Evolutionary conservation across 1,139 yeast species (phyloP).

Genomic region (Candida sp.): DNA sequence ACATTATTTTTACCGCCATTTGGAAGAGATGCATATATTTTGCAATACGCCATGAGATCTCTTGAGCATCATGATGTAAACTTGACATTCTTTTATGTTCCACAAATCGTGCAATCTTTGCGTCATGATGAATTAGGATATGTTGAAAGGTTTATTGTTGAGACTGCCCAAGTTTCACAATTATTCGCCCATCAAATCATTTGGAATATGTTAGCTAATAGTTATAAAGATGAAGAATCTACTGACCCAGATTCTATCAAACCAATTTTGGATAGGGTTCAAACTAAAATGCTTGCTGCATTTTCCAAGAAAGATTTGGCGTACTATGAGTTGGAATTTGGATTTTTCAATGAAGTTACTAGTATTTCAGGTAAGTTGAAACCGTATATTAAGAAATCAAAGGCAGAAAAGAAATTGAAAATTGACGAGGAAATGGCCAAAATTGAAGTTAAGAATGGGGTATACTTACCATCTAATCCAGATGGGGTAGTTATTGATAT

Average conservation of each 20-base stretch:
- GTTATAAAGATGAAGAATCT: slow-evolving; percentile 86
- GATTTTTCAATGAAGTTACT: slow-evolving; percentile 89
- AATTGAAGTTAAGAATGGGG: slow-evolving; percentile 77
- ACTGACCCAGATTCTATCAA: slow-evolving; percentile 77
- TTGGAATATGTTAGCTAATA: slow-evolving; percentile 97
- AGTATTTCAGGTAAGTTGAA: slow-evolving; percentile 90
- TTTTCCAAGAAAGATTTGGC: slow-evolving; percentile 59
- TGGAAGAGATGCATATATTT: slow-evolving; percentile 60
- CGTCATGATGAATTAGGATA: slow-evolving; percentile 83
- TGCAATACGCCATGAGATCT: slow-evolving; percentile 90
- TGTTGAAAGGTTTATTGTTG: slow-evolving; percentile 84
- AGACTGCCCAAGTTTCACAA: slow-evolving; percentile 88
- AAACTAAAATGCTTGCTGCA: slow-evolving; percentile 58
- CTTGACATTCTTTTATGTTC: slow-evolving; percentile 92
- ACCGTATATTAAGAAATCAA: slow-evolving; percentile 89
- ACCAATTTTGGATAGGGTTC: slow-evolving; percentile 77
- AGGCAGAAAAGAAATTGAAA: slow-evolving; percentile 94
- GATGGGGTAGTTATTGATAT: slow-evolving; percentile 93
- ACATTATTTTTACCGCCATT: slow-evolving; percentile 79
- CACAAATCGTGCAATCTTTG: slow-evolving; percentile 92
- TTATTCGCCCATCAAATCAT: slow-evolving; percentile 96
- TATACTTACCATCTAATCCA: slow-evolving; percentile 93
- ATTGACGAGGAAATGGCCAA: slow-evolving; percentile 94
- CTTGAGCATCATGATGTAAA: slow-evolving; percentile 86
- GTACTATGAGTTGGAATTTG: slow-evolving; percentile 81